Percentiles rank a stretch among this genome's conserved stretches.
Conservation (phyloP, 805 yeast genomes). For the Crinitomyces ghanaensis region DNA sequence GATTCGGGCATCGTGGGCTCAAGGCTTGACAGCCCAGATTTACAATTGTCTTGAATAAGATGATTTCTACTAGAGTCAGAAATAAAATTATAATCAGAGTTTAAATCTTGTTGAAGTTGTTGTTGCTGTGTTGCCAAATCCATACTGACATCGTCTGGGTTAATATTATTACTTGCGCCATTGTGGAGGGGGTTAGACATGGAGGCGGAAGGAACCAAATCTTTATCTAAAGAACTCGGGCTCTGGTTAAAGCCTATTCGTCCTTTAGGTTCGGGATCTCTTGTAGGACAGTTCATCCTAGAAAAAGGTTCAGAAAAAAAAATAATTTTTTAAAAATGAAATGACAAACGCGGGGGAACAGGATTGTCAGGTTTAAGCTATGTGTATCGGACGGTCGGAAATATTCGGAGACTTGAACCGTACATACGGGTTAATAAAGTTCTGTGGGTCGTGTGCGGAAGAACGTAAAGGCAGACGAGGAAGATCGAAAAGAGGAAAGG, state of each 20-base stretch:
- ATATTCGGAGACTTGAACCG: no score
- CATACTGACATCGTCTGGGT: slow-evolving; percentile 1
- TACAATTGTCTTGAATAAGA: no score
- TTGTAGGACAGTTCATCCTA: slow-evolving; percentile 20
- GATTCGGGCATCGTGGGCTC: slow-evolving; percentile 6
- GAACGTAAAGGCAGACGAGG: no score
- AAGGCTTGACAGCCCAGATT: slow-evolving; percentile 1
- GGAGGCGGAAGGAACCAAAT: slow-evolving; percentile 3
- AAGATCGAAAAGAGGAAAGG: no score
- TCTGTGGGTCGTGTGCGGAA: no score
- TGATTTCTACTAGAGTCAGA: no score
- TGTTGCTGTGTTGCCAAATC: not conserved
- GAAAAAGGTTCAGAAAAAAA: not conserved
- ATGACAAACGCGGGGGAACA: no score
- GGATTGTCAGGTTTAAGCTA: no score
- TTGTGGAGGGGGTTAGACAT: not conserved
- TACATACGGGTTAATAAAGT: no score
- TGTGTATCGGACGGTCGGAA: no score
- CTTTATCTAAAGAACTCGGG: slow-evolving; percentile 16
- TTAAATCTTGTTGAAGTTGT: not conserved
- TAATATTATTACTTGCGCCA: not conserved
- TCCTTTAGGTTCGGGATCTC: slow-evolving; percentile 22
- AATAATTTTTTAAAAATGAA: no score
- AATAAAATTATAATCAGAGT: no score
- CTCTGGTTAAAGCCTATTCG: slow-evolving; percentile 18